Conservation (phyloP, 495 filamentous ascomycete species). For the Halenospora varia region DNA sequence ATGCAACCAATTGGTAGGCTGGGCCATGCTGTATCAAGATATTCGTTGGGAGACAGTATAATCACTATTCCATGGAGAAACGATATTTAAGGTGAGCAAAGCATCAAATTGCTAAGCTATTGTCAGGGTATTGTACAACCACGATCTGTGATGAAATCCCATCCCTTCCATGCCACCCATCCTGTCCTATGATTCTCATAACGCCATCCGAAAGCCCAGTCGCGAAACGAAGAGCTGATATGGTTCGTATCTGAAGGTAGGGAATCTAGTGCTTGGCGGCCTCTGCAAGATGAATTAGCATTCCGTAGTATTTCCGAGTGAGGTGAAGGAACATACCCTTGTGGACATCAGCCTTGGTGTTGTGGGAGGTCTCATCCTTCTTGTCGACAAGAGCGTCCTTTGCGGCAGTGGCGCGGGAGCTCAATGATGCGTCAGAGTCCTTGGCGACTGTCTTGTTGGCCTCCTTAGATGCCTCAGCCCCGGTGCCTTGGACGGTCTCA, state of each 20-base stretch:
- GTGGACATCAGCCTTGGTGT: constrained; percentile 50
- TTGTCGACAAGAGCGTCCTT: constrained; percentile 56
- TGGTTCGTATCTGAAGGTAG: background rate
- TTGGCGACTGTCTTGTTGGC: constrained; percentile 62
- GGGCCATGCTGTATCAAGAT: no score
- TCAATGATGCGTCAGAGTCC: constrained; percentile 45
- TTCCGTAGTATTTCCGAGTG: background rate
- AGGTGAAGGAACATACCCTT: constrained; percentile 34
- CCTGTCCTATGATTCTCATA: background rate
- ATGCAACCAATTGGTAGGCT: no score
- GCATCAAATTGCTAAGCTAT: background rate
- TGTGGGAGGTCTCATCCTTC: constrained; percentile 50
- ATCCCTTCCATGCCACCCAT: background rate
- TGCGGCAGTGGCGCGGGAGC: constrained; percentile 49
- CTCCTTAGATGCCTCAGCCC: constrained; percentile 53
- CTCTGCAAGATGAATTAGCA: constrained; percentile 27
- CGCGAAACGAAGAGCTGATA: background rate
- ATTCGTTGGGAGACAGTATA: no score
- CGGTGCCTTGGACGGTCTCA: constrained; percentile 50
- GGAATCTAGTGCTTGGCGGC: constrained; percentile 46
- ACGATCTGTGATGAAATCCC: background rate
- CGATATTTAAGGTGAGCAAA: no score
- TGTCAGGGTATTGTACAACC: constrained; percentile 2
- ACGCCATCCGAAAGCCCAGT: background rate
- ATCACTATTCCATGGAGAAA: no score